Evolutionary conservation across 495 filamentous ascomycete species (phyloP), one percentile per base, ranked within the genome.

Genomic region (Bacidia gigantensis): DNA sequence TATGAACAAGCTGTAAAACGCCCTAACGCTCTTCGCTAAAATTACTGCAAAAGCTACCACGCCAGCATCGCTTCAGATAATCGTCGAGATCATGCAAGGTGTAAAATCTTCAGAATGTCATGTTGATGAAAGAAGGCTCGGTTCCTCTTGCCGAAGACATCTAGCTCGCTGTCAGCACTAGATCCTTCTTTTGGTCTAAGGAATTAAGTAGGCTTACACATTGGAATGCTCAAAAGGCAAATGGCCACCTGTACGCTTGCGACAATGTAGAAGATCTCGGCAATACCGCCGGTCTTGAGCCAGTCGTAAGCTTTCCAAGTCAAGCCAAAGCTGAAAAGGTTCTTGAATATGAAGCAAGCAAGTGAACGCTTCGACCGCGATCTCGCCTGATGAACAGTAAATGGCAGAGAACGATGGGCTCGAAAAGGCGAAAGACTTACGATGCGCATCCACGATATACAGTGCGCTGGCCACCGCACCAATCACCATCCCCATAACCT

Each of bases 391-490:
- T 0, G 12, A 2, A 29, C 21, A 18, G 2, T 26, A 29, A 22
- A 44, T 26, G n/a, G n/a, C n/a, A n/a, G n/a, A n/a, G n/a, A n/a
- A n/a, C n/a, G n/a, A n/a, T n/a, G n/a, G n/a, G 14, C 12, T 41
- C 17, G 17, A 41, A 14, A 39, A 21, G 29, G 44, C 40, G n/a
- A 44, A 17, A 46, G 17, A 53, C 83, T 70, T 67, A 84, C 88
- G 82, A 67, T 95, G 88, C 1, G 89, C 89, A 69, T 96, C 89
- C 0, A 95, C 87, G 58, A 96, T 85, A 58, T 96, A 96, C n/a
- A 96, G 65, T 0, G 86, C 82, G 48, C 81, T 83, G 0, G 84
- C 80, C 3, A 95, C 87, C 0, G 89, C 89, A 2, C 89, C 89
- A 56, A 93, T 76, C 1, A 95, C 86, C 85, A 94, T 94, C 0